Conservation (phyloP, 129 eudicot genomes). For the Pittosporum tobira region DNA sequence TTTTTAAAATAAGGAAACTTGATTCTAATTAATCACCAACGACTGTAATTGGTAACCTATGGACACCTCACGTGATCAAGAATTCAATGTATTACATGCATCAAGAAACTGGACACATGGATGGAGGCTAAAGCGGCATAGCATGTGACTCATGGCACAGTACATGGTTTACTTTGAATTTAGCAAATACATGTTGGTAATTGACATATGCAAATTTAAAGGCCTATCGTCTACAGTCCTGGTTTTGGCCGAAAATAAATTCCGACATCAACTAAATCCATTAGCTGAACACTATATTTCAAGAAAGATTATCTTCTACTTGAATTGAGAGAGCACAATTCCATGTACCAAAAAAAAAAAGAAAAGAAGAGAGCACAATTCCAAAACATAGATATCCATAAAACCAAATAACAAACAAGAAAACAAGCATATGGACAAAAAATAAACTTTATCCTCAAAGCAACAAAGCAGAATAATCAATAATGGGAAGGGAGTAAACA, state of each 20-base stretch:
- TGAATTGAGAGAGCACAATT: too few species aligned
- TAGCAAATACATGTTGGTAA: neutral
- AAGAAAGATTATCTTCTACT: neutral
- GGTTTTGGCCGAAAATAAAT: neutral
- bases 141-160: too few species aligned
- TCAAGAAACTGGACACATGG: too few species aligned
- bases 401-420: neutral
- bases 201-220: neutral
- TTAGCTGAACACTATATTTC: neutral
- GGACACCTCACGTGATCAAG: too few species aligned
- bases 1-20: neutral
- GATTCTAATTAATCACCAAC: neutral
- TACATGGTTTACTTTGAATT: too few species aligned
- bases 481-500: neutral
- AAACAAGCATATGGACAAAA: neutral
- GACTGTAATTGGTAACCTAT: neutral
- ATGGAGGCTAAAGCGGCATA: too few species aligned
- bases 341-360: too few species aligned
- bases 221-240: too few species aligned
- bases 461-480: constrained; percentile 5
- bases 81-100: too few species aligned
- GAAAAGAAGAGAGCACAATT: too few species aligned
- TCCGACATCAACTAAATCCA: neutral
- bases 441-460: too few species aligned
- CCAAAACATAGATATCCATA: neutral